Percentiles rank a stretch among this genome's conserved stretches.
Evolutionary conservation across 1,284 basidiomycete genomes (phyloP).

Genomic region (Tilletiopsis washingtonensis): DNA sequence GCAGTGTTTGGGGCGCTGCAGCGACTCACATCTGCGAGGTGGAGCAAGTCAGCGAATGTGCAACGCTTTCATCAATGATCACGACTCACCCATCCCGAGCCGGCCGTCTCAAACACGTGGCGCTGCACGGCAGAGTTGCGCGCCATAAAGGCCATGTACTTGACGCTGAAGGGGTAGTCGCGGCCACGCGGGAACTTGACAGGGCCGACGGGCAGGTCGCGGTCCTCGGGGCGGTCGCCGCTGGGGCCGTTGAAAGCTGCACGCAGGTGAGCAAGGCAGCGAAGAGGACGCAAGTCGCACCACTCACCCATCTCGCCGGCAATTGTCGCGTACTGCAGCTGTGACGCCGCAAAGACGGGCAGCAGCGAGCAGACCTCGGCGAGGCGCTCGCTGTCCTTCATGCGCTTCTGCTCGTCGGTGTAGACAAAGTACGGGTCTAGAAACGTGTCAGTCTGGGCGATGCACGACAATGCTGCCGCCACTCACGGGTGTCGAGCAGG

Average conservation of each 20-base stretch:
- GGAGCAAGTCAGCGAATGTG: no score
- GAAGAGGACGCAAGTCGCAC: no score
- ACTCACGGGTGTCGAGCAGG: constrained; percentile 31
- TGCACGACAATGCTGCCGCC: no score
- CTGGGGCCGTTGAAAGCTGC: constrained; percentile 27
- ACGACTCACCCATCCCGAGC: constrained; percentile 70
- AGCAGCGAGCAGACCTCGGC: constrained; percentile 22
- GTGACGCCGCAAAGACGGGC: constrained; percentile 13
- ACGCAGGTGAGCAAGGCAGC: no score
- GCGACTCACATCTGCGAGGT: no score
- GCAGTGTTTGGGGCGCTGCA: no score
- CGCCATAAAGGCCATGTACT: constrained; percentile 14
- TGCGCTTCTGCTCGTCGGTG: constrained; percentile 17
- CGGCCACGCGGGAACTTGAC: constrained; percentile 31
- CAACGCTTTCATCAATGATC: no score
- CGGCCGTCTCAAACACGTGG: constrained; percentile 16
- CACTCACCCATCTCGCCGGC: constrained; percentile 26
- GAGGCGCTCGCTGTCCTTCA: constrained; percentile 23
- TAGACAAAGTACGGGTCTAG: constrained; percentile 45
- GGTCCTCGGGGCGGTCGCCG: constrained; percentile 23
- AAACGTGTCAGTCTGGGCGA: no score
- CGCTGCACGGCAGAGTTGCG: constrained; percentile 5
- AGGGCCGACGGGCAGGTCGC: constrained; percentile 24
- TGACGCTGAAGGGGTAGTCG: constrained; percentile 27
- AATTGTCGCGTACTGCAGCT: constrained; percentile 32